Conservation (phyloP, 2,329 filamentous ascomycete species). For the Fusarium sp. region DNA sequence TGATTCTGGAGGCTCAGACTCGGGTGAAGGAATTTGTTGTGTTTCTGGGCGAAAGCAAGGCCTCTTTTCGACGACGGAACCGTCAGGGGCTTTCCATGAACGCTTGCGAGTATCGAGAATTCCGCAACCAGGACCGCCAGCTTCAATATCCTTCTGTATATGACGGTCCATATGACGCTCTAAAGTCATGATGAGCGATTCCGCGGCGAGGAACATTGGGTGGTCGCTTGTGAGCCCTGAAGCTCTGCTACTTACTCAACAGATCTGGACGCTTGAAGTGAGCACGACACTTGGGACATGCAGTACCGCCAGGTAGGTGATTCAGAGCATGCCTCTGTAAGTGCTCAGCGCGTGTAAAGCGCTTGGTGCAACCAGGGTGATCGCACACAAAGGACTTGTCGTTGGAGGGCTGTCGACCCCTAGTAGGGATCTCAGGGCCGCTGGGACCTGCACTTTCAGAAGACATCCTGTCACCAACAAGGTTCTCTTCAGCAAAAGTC, state of each 20-base stretch:
- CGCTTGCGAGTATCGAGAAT: conserved; percentile 65
- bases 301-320: conserved; percentile 63
- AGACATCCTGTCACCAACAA: background rate
- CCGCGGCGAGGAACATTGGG: background rate
- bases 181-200: conserved; percentile 39
- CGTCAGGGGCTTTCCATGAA: conserved; percentile 65
- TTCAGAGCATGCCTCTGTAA: conserved; percentile 68
- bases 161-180: conserved; percentile 68
- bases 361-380: conserved; percentile 60
- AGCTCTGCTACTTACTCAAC: conserved; percentile 33
- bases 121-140: conserved; percentile 61
- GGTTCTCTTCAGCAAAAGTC: background rate
- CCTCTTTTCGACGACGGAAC: conserved; percentile 60
- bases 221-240: background rate
- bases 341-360: conserved; percentile 68
- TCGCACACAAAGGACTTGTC: conserved; percentile 49
- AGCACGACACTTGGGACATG: conserved; percentile 67
- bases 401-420: background rate
- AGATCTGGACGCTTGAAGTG: conserved; percentile 71
- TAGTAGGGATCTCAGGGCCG: background rate
- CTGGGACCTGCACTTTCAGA: background rate
- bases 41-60: conserved; percentile 16
- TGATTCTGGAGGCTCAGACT: conserved; percentile 7
- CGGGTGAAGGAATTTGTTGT: conserved; percentile 16
- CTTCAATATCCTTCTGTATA: conserved; percentile 65